Base-by-base conservation (phyloP, 2,329 filamentous ascomycete genomes). In the Teratosphaeria destructans region DNA sequence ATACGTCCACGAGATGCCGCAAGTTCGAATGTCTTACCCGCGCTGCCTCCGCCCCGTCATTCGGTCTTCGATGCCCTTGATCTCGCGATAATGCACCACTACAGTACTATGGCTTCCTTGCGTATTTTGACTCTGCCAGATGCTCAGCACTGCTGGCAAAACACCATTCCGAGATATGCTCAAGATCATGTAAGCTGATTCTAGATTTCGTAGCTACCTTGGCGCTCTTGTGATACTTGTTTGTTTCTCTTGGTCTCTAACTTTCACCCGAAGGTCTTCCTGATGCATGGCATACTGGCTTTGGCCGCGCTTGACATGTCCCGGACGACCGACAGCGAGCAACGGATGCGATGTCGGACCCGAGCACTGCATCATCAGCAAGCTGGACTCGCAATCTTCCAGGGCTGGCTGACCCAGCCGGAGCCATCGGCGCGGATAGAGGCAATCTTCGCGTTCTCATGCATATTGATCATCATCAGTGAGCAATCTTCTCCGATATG, bases 311-410 rank as follows among this genome's bases (percentile, higher is more conserved):
- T 66, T 56, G 67, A 70, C 53, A 55, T 68, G 26, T 66, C 67
- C 10, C 57, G 63, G 56, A 35, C 59, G 35, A 32, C 29, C 29
- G 43, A 61, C 29, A 43, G 57, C 23, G 47, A 35, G 27, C 32
- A 47, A 58, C 23, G 23, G 57, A 23, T 29, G 53, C 54, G 39
- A 63, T 49, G 58, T 61, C 32, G 66, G 5, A 66, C 65, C 2
- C 59, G 67, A 37, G 68, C 62, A 12, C 58, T 71, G 11, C 61
- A 68, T 56, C 68, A 71, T 58, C 69, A 71, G 52, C 64, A 68
- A 32, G 54, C 60, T 19, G 66, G 64, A 5, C 61, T 68, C 16
- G 60, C 64, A 26, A 59, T 66, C 11, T 71, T 70, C 27, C 64
- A 68, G 57, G 58, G 57, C 2, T 59, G 66, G 55, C 58, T 68